Evolutionary conservation across 2,329 filamentous ascomycete species (phyloP).

Genomic region (Alternaria brassicicola): DNA sequence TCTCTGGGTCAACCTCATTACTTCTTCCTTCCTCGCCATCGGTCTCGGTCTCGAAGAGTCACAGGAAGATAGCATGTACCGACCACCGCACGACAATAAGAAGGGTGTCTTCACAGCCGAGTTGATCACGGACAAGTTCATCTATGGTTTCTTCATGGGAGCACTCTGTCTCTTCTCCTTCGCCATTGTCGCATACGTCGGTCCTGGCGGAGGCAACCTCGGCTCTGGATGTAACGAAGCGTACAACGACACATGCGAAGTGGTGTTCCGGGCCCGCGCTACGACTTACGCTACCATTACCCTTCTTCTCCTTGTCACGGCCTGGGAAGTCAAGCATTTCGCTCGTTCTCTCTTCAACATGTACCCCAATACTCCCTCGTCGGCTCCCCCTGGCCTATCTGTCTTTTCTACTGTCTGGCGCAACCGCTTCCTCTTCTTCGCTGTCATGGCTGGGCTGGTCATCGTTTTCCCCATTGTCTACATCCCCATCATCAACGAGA

Average conservation of each 20-base stretch:
- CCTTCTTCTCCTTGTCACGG: constrained; percentile 53
- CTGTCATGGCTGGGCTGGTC: constrained; percentile 49
- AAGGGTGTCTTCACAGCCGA: constrained; percentile 55
- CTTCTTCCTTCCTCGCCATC: constrained; percentile 55
- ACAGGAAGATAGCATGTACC: constrained; percentile 54
- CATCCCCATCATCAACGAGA: constrained; percentile 53
- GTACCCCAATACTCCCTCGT: constrained; percentile 42
- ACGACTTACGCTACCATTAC: constrained; percentile 55
- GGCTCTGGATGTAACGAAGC: constrained; percentile 54
- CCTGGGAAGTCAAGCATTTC: constrained; percentile 57
- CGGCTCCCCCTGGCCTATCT: constrained; percentile 34
- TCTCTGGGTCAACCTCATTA: constrained; percentile 57
- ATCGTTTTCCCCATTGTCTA: constrained; percentile 55
- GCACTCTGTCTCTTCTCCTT: constrained; percentile 53
- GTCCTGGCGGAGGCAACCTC: constrained; percentile 51
- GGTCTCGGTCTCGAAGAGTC: constrained; percentile 56
- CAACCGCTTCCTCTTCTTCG: constrained; percentile 55
- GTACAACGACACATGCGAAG: constrained; percentile 51
- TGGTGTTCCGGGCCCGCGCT: constrained; percentile 53
- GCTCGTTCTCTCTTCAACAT: constrained; percentile 54
- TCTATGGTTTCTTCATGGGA: constrained; percentile 57
- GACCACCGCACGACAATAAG: constrained; percentile 52
- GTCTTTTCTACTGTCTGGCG: constrained; percentile 50
- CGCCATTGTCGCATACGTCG: constrained; percentile 52
- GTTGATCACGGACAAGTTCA: constrained; percentile 56